Conservation (phyloP, 1,284 basidiomycete species). For the Cryptococcus floricola region DNA sequence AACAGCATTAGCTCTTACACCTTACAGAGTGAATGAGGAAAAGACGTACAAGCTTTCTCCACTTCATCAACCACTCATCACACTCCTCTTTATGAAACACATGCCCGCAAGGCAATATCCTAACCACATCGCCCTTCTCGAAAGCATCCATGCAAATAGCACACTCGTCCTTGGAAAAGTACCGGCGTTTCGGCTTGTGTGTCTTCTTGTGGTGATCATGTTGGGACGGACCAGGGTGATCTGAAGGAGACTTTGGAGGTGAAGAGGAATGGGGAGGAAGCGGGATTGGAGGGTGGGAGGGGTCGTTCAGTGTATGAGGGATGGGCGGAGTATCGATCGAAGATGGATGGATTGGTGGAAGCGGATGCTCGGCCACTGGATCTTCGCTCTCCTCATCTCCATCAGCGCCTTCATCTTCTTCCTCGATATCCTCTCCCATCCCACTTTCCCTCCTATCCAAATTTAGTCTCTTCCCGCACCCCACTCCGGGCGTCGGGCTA, state of each 20-base stretch:
- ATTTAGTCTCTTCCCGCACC: no score
- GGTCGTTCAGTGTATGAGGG: neutral
- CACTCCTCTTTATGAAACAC: conserved; percentile 69
- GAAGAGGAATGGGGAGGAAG: neutral
- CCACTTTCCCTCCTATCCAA: conserved; percentile 7
- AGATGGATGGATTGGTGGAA: neutral
- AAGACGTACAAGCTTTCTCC: conserved; percentile 74
- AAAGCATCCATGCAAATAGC: conserved; percentile 86
- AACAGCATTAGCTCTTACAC: conserved; percentile 11
- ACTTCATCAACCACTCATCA: conserved; percentile 81
- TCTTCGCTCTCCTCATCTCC: neutral
- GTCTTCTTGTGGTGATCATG: neutral
- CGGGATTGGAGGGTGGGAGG: neutral
- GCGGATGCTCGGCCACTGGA: neutral
- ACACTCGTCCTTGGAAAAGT: conserved; percentile 61
- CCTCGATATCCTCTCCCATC: neutral
- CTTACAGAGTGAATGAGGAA: neutral
- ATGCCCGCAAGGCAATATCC: conserved; percentile 85
- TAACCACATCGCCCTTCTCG: conserved; percentile 74
- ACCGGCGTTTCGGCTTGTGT: conserved; percentile 22
- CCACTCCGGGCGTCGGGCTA: neutral
- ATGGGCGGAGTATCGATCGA: neutral
- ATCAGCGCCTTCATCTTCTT: neutral
- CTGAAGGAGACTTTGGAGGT: neutral
- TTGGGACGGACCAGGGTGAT: neutral